phyloP scores from a whole-genome alignment of 192 early-diverging fungal species.

The Coemansia biformis region DNA sequence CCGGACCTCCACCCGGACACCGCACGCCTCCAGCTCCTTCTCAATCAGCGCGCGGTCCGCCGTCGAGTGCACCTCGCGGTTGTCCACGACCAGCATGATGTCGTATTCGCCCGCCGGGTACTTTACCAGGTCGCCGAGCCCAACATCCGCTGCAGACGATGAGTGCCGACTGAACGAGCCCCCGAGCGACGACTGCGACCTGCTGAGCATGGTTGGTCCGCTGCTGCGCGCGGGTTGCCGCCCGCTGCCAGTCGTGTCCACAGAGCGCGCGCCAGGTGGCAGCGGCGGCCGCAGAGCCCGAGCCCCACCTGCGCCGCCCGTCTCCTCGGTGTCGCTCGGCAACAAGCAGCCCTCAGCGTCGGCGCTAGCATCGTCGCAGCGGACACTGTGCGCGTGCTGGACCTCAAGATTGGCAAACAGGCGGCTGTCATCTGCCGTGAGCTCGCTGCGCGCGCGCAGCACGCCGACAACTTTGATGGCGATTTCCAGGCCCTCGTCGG shows the following conservation, averaged over 20 bases:
- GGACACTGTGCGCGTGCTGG: background rate
- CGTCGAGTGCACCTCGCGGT: constrained; percentile 67
- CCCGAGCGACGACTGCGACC: constrained; percentile 10
- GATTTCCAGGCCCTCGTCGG: constrained; percentile 64
- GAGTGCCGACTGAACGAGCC: constrained; percentile 31
- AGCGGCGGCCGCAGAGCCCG: too few relatives aligned
- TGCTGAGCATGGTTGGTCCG: constrained; percentile 4
- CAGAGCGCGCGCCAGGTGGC: too few relatives aligned
- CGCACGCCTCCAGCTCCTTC: constrained; percentile 56
- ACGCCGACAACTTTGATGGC: constrained; percentile 50
- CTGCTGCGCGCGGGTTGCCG: too few relatives aligned
- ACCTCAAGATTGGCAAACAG: constrained; percentile 16
- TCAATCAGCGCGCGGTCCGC: constrained; percentile 71
- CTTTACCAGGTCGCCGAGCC: constrained; percentile 16
- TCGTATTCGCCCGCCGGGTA: constrained; percentile 38
- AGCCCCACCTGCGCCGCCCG: too few relatives aligned
- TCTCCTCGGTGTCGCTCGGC: too few relatives aligned
- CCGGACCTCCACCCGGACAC: constrained; percentile 54
- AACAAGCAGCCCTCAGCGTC: too few relatives aligned
- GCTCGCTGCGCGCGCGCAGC: constrained; percentile 24
- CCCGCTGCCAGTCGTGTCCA: too few relatives aligned
- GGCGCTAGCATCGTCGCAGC: too few relatives aligned
- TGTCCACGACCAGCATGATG: constrained; percentile 71
- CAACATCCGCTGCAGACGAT: constrained; percentile 14
- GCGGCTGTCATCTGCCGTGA: constrained; percentile 11